Evolutionary conservation across 306 rosid species (phyloP), one percentile per base, ranked within the genome.

Genomic region (Rubus idaeus): DNA sequence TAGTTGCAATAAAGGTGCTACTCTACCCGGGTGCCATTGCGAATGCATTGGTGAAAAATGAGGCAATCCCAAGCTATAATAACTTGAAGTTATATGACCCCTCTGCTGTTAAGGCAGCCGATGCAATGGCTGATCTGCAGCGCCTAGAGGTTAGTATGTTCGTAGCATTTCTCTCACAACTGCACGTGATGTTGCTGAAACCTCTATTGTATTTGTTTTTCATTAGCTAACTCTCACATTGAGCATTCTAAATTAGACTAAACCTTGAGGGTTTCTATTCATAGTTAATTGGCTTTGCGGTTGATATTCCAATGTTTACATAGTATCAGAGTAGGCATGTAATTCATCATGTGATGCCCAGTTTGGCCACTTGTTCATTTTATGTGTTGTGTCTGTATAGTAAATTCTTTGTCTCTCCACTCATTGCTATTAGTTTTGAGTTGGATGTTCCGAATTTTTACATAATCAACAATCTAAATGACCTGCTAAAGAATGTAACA

Each of bases 11-110:
- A 77, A 84, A 91, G 86, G 73, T 83, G 50, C 84, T 94, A 26
- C 86, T 91, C 50, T 91, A 90, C 85, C 98, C 97, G 3, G 96
- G 94, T 49, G 90, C 94, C 67, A 37, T 89, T 75, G 88, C 88
- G 12, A 82, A 86, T 56, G 94, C 89, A 52, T 82, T 88, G 68
- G 71, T 68, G 55, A 66, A 80, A 13, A 70, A 75, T 17, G 74
- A 79, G 75, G 47, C 78, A 66, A 75, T 84, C 57, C 93, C 93
- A 71, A 78, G 74, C 78, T 86, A 64, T 79, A 50, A 23, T 72
- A 76, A 80, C 73, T 57, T 90, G 76, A 78, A 84, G 50, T 74
- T 85, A 30, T 51, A 82, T 78, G 77, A 86, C 21, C 75, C 83
- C 78, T 82, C 80, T 64, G 13, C 68, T 67, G 21, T 75, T n/a